Percentiles rank a stretch among this genome's conserved stretches.
phyloP scores from a whole-genome alignment of 1,284 basidiomycete species.

The Boletellus deceptivus region DNA sequence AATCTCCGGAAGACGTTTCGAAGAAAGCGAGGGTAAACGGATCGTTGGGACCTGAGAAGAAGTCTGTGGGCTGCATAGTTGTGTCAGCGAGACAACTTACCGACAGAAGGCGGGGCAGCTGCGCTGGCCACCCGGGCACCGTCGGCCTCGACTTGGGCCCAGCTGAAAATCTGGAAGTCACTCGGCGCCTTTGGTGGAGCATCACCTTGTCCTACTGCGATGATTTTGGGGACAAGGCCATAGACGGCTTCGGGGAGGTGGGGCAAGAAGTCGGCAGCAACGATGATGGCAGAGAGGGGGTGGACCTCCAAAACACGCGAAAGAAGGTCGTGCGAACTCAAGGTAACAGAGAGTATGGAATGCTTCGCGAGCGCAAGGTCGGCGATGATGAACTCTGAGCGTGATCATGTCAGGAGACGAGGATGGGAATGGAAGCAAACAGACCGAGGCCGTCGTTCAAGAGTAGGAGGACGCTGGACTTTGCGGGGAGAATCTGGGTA shows the following conservation, averaged over 20 bases:
- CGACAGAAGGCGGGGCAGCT: slow-evolving; percentile 10
- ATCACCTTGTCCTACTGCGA: slow-evolving; percentile 63
- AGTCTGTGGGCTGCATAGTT: background rate
- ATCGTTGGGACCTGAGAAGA: slow-evolving; percentile 51
- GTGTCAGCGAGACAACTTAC: slow-evolving; percentile 18
- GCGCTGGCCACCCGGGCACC: slow-evolving; percentile 41
- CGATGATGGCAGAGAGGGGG: slow-evolving; percentile 66
- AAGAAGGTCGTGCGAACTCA: slow-evolving; percentile 57
- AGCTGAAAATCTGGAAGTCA: slow-evolving; percentile 55
- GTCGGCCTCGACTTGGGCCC: slow-evolving; percentile 62
- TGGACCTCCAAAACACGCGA: slow-evolving; percentile 60
- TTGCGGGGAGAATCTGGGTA: slow-evolving; percentile 54
- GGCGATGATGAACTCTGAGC: slow-evolving; percentile 68
- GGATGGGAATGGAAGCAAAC: slow-evolving; percentile 13
- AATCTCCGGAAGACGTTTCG: slow-evolving; percentile 46
- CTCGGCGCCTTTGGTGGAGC: slow-evolving; percentile 42
- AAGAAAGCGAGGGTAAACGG: slow-evolving; percentile 70
- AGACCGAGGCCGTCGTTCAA: slow-evolving; percentile 73
- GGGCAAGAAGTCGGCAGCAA: slow-evolving; percentile 59
- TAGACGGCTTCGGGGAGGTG: slow-evolving; percentile 66
- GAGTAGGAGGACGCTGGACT: slow-evolving; percentile 68
- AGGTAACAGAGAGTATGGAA: slow-evolving; percentile 68
- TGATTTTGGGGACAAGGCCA: slow-evolving; percentile 58
- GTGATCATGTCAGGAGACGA: slow-evolving; percentile 1
- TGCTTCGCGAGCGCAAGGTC: slow-evolving; percentile 74